Evolutionary conservation across 2,329 filamentous ascomycete species (phyloP).

Genomic region (Sclerotinia trifoliorum): DNA sequence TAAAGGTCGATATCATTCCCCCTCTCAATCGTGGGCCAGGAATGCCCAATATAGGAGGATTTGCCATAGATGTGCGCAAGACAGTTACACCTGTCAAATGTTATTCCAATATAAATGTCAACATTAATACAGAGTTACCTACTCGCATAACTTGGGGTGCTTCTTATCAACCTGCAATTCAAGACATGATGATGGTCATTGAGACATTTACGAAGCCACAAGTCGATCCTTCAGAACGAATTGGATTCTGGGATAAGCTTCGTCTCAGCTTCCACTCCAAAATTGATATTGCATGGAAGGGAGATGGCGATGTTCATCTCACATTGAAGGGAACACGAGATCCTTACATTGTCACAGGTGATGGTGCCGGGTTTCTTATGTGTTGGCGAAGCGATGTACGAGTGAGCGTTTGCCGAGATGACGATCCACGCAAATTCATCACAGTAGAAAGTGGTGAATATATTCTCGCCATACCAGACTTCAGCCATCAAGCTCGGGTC

Average conservation of each 20-base stretch:
- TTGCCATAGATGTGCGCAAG: conserved; percentile 80
- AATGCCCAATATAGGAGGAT: conserved; percentile 59
- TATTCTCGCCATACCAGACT: conserved; percentile 90
- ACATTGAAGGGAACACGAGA: conserved; percentile 89
- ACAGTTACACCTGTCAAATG: conserved; percentile 96
- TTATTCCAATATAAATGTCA: conserved; percentile 86
- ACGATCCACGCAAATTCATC: conserved; percentile 92
- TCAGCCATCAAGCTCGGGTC: conserved; percentile 76
- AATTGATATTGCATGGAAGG: conserved; percentile 86
- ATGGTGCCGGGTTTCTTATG: conserved; percentile 95
- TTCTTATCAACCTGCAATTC: conserved; percentile 94
- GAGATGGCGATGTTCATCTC: conserved; percentile 92
- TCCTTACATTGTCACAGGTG: conserved; percentile 88
- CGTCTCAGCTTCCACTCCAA: conserved; percentile 90
- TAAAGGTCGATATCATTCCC: conserved; percentile 81
- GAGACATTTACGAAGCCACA: conserved; percentile 97
- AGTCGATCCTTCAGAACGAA: conserved; percentile 86
- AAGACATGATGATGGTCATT: conserved; percentile 99
- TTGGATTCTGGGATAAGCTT: conserved; percentile 99
- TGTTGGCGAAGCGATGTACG: conserved; percentile 95
- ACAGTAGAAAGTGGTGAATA: conserved; percentile 94
- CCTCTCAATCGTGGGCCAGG: conserved; percentile 57
- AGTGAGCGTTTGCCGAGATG: conserved; percentile 79
- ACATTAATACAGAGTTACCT: conserved; percentile 89
- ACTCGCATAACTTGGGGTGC: conserved; percentile 97